A percentile compares a stretch with the other conserved stretches of the same genome.
Conservation (phyloP, 2,329 filamentous ascomycete genomes). For the Pseudocercospora ulei region DNA sequence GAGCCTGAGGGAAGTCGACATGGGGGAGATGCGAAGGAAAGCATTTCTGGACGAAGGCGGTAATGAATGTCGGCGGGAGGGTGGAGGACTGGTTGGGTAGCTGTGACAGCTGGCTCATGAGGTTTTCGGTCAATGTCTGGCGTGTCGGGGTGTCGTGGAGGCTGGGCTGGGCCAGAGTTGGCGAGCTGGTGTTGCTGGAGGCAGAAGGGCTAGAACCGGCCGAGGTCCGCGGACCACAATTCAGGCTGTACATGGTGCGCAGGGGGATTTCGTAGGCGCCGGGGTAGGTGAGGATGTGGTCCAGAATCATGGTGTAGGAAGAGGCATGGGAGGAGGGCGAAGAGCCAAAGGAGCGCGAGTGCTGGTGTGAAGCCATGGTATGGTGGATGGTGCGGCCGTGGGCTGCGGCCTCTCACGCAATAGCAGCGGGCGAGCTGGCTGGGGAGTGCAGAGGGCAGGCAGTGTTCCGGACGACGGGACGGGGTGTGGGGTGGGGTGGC, state of each 20-base stretch:
- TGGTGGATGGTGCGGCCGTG: constrained; percentile 4
- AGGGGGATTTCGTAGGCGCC: constrained; percentile 56
- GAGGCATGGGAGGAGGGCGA: constrained; percentile 38
- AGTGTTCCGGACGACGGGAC: constrained; percentile 3
- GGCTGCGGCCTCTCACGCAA: constrained; percentile 7
- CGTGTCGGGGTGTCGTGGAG: constrained; percentile 29
- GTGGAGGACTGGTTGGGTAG: constrained; percentile 52
- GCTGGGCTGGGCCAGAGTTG: constrained; percentile 32
- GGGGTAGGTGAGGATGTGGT: constrained; percentile 53
- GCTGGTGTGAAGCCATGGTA: constrained; percentile 13
- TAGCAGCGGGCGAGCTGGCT: constrained; percentile 6
- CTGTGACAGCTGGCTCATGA: constrained; percentile 50
- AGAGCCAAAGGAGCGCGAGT: constrained; percentile 26
- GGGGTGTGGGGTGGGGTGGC: neutral
- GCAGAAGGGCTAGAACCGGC: constrained; percentile 28
- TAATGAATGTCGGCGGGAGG: constrained; percentile 54
- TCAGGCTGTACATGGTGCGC: constrained; percentile 58
- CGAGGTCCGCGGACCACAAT: constrained; percentile 48
- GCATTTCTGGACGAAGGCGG: constrained; percentile 51
- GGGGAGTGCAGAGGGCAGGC: constrained; percentile 5
- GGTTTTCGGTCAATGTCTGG: constrained; percentile 43
- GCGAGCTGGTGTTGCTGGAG: constrained; percentile 33
- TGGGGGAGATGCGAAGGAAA: constrained; percentile 49
- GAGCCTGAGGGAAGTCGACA: constrained; percentile 56
- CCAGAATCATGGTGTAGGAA: constrained; percentile 42